Evolutionary conservation across 768 basidiomycete species (phyloP).

Genomic region (Termitomyces sp.): DNA sequence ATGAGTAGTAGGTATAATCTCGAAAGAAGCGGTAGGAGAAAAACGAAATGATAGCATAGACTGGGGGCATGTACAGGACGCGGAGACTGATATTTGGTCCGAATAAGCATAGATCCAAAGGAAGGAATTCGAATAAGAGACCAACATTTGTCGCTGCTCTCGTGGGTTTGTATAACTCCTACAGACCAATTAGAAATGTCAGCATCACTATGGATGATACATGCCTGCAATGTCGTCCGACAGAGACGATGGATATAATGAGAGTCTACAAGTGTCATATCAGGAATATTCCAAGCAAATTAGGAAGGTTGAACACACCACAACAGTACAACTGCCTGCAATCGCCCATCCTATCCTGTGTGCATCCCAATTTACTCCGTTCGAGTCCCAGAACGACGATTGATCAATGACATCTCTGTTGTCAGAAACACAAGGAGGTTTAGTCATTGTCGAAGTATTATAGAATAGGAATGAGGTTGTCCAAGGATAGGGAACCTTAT

Average conservation of each 20-base stretch:
- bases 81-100: slow-evolving; percentile 42
- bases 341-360: slow-evolving; percentile 74
- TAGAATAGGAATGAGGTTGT: background rate
- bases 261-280: slow-evolving; percentile 39
- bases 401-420: slow-evolving; percentile 51
- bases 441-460: background rate
- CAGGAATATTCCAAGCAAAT: background rate
- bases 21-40: slow-evolving; percentile 83
- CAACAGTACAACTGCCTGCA: slow-evolving; percentile 51
- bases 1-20: slow-evolving; percentile 52
- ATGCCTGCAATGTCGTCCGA: slow-evolving; percentile 61
- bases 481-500: background rate
- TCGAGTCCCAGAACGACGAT: slow-evolving; percentile 52
- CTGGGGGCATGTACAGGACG: slow-evolving; percentile 77
- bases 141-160: slow-evolving; percentile 80
- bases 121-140: slow-evolving; percentile 6
- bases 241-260: slow-evolving; percentile 49
- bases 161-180: slow-evolving; percentile 67
- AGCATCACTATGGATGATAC: slow-evolving; percentile 9
- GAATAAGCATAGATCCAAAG: background rate
- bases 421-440: slow-evolving; percentile 36
- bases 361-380: slow-evolving; percentile 49
- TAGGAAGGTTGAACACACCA: slow-evolving; percentile 30
- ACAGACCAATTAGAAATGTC: slow-evolving; percentile 2
- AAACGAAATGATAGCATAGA: slow-evolving; percentile 81